Percentiles rank a stretch among this genome's conserved stretches.
phyloP scores from a whole-genome alignment of 352 stramenopile genomes.

The Nothophytophthora sp. region DNA sequence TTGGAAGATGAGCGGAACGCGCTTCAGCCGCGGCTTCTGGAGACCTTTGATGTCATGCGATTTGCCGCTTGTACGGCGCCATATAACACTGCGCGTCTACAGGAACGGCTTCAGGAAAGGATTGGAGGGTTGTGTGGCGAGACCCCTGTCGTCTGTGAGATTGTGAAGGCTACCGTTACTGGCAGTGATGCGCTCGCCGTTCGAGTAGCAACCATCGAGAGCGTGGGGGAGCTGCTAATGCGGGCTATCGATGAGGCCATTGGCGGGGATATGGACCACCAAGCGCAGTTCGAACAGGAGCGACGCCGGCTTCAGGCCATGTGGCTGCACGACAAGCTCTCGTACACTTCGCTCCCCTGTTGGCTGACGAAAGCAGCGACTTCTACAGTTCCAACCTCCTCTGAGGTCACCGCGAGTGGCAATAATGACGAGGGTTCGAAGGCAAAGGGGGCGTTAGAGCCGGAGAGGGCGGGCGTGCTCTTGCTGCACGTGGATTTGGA shows the following conservation, averaged over 20 bases:
- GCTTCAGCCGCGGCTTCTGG: constrained; percentile 32
- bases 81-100: constrained; percentile 29
- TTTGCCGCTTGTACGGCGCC: constrained; percentile 32
- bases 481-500: constrained; percentile 73
- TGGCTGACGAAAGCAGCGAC: constrained; percentile 7
- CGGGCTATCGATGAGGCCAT: constrained; percentile 48
- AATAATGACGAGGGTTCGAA: neutral
- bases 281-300: constrained; percentile 31
- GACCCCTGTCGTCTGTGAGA: constrained; percentile 43
- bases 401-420: neutral
- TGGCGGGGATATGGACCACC: constrained; percentile 24
- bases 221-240: constrained; percentile 28
- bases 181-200: neutral
- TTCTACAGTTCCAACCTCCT: neutral
- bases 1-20: constrained; percentile 18
- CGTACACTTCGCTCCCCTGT: constrained; percentile 21
- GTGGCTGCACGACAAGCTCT: constrained; percentile 34
- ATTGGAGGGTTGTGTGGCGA: constrained; percentile 40
- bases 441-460: neutral
- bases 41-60: constrained; percentile 28
- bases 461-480: constrained; percentile 25
- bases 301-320: constrained; percentile 28
- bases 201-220: constrained; percentile 9
- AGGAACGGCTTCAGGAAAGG: constrained; percentile 20
- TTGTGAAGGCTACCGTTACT: constrained; percentile 11